phyloP scores from a whole-genome alignment of 306 rosid genomes.

The Castanopsis chinensis region DNA sequence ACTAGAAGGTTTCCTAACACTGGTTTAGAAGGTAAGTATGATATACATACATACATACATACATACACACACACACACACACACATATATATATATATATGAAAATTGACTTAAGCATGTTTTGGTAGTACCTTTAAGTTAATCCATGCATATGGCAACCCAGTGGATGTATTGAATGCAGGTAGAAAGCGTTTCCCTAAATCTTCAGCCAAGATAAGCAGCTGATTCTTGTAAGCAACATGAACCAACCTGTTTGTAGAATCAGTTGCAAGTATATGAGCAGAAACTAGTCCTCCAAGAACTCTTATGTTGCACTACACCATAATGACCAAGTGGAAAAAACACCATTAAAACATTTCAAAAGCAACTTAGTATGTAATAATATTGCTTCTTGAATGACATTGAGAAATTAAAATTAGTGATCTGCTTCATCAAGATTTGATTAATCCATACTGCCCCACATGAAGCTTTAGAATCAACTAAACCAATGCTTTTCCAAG shows the following conservation, averaged over 20 bases:
- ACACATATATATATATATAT: background rate
- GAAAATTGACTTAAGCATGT: conserved; percentile 2
- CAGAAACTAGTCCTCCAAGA: conserved; percentile 97
- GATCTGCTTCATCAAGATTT: conserved; percentile 13
- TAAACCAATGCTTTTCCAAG: conserved; percentile 9
- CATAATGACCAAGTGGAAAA: conserved; percentile 40
- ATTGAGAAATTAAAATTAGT: conserved; percentile 21
- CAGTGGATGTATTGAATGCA: conserved; percentile 89
- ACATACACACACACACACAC: background rate
- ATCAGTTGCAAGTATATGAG: conserved; percentile 95
- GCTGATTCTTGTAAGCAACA: conserved; percentile 68
- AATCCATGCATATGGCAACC: conserved; percentile 97
- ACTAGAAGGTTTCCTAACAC: background rate
- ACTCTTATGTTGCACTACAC: conserved; percentile 96
- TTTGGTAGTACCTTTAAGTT: conserved; percentile 71
- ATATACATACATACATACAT: background rate
- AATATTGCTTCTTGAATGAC: conserved; percentile 20
- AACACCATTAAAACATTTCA: conserved; percentile 23
- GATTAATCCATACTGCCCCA: conserved; percentile 8
- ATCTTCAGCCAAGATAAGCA: conserved; percentile 82
- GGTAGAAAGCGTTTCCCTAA: conserved; percentile 83
- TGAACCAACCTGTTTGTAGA: conserved; percentile 58
- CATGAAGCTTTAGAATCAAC: conserved; percentile 16
- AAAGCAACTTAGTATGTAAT: conserved; percentile 8
- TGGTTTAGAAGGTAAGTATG: background rate